A percentile compares a stretch with the other conserved stretches of the same genome.
Evolutionary conservation across 495 filamentous ascomycete species (phyloP).

Genomic region (Tricharina praecox): DNA sequence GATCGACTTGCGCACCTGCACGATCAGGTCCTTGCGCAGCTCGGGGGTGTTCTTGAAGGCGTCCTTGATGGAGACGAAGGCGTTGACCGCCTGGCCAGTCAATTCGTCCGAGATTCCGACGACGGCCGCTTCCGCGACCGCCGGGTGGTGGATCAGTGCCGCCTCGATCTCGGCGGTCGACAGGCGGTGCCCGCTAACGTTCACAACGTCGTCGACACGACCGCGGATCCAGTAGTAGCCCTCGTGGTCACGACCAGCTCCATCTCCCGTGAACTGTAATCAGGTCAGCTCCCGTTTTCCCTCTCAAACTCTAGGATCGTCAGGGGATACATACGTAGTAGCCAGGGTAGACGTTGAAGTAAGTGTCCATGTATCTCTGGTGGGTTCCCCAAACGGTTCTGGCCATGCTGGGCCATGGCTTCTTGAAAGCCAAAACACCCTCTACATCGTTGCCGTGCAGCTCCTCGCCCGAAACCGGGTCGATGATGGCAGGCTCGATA

Average conservation of each 20-base stretch:
- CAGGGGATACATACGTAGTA: constrained; percentile 59
- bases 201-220: constrained; percentile 96
- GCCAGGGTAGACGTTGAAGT: constrained; percentile 93
- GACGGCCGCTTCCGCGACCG: constrained; percentile 86
- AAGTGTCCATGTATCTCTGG: constrained; percentile 97
- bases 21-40: constrained; percentile 75
- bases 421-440: constrained; percentile 94
- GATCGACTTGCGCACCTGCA: constrained; percentile 92
- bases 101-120: constrained; percentile 87
- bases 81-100: constrained; percentile 92
- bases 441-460: constrained; percentile 94
- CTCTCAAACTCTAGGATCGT: background rate
- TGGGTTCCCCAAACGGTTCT: constrained; percentile 96
- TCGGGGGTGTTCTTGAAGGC: constrained; percentile 62
- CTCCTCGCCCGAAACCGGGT: constrained; percentile 88
- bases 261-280: constrained; percentile 85
- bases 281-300: constrained; percentile 31
- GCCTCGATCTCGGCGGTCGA: constrained; percentile 98
- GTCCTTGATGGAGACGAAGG: constrained; percentile 87
- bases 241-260: constrained; percentile 91
- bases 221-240: constrained; percentile 99
- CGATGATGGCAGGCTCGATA: constrained; percentile 94
- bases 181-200: constrained; percentile 86
- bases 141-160: constrained; percentile 78
- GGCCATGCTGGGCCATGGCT: constrained; percentile 97